Conservation (phyloP, 1,284 basidiomycete genomes). For the Violaceomyces palustris region DNA sequence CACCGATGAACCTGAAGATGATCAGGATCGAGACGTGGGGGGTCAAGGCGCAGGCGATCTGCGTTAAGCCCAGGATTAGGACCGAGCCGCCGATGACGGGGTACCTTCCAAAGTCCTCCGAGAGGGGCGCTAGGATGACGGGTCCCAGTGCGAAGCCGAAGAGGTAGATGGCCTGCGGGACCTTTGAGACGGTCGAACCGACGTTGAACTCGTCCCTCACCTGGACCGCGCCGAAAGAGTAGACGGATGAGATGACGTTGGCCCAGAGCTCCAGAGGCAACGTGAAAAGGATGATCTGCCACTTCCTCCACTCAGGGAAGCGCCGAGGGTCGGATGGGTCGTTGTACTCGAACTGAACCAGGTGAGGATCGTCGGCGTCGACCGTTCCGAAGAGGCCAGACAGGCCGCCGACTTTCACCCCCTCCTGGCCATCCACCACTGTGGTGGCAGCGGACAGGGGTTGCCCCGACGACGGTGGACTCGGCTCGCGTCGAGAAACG, state of each 20-base stretch:
- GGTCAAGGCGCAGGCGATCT: constrained; percentile 33
- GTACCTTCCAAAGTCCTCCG: constrained; percentile 35
- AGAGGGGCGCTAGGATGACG: constrained; percentile 26
- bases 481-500: too few species aligned
- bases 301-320: constrained; percentile 17
- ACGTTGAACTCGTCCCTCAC: constrained; percentile 21
- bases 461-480: too few species aligned
- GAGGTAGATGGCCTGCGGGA: constrained; percentile 31
- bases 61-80: constrained; percentile 13
- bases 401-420: too few species aligned
- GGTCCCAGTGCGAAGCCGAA: constrained; percentile 33
- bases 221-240: constrained; percentile 16
- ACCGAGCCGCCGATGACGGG: constrained; percentile 20
- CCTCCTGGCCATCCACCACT: too few species aligned
- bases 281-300: constrained; percentile 19
- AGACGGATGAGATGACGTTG: constrained; percentile 29
- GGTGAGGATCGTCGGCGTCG: too few species aligned
- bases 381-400: too few species aligned
- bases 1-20: constrained; percentile 34
- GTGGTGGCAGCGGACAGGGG: too few species aligned
- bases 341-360: constrained; percentile 4
- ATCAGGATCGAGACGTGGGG: constrained; percentile 24
- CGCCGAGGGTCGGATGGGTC: constrained; percentile 17
- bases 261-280: constrained; percentile 21
- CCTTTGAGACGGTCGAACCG: constrained; percentile 7